Conservation (phyloP, 2,329 filamentous ascomycete species). For the Sporothrix sp. region DNA sequence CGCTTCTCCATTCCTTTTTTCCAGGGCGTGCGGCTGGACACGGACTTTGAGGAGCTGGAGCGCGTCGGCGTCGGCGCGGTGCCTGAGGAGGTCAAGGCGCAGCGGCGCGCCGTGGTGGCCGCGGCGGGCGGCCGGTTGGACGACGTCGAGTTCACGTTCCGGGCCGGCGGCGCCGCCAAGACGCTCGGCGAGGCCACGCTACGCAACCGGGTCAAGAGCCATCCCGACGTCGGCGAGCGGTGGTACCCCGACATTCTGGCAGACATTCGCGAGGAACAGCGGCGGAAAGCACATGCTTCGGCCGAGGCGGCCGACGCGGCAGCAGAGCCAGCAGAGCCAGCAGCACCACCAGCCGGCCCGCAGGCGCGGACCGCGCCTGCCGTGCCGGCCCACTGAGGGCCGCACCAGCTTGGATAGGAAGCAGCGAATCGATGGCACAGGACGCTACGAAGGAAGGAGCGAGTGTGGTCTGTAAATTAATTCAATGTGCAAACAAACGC, state of each 20-base stretch:
- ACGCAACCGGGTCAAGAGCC: slow-evolving; percentile 75
- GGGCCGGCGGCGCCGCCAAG: slow-evolving; percentile 54
- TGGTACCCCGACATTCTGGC: slow-evolving; percentile 61
- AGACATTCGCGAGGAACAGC: slow-evolving; percentile 50
- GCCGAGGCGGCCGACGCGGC: slow-evolving; percentile 12
- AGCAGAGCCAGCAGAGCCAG: slow-evolving; percentile 7
- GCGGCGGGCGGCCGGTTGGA: slow-evolving; percentile 48
- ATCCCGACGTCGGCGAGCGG: slow-evolving; percentile 74
- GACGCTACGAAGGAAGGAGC: background rate
- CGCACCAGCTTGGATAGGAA: too few relatives aligned
- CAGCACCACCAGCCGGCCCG: slow-evolving; percentile 17
- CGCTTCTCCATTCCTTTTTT: slow-evolving; percentile 80
- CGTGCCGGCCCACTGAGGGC: slow-evolving; percentile 31
- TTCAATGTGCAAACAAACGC: too few relatives aligned
- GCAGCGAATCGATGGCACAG: background rate
- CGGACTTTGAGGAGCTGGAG: slow-evolving; percentile 69
- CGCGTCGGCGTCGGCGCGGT: slow-evolving; percentile 44
- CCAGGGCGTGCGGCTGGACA: slow-evolving; percentile 72
- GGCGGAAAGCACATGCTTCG: slow-evolving; percentile 20
- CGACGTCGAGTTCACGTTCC: slow-evolving; percentile 82
- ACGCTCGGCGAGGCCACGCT: slow-evolving; percentile 74
- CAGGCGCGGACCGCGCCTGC: slow-evolving; percentile 18
- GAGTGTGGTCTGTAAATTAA: too few relatives aligned
- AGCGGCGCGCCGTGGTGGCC: slow-evolving; percentile 47
- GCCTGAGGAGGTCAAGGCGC: slow-evolving; percentile 52